A percentile compares a stretch with the other conserved stretches of the same genome.
phyloP scores from a whole-genome alignment of 129 eudicot species.

The Flaveria ramosissima region DNA sequence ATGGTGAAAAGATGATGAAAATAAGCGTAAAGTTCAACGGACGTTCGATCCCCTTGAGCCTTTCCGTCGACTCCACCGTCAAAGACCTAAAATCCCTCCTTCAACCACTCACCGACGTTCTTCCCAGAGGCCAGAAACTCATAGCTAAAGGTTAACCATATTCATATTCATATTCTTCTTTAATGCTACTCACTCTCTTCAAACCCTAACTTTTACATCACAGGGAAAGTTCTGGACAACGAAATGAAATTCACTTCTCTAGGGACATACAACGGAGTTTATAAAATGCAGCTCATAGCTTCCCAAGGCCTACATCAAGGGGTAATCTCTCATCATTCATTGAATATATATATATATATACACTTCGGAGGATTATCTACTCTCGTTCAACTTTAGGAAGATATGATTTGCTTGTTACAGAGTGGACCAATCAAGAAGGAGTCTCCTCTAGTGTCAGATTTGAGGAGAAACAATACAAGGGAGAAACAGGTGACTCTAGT shows the following conservation, averaged over 20 bases:
- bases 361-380: too few species aligned
- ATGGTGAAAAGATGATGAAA: conserved; percentile 4
- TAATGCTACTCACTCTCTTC: not conserved
- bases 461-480: conserved; percentile 7
- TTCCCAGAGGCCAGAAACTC: conserved; percentile 97
- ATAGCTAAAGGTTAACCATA: conserved; percentile 89
- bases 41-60: conserved; percentile 56
- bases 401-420: conserved; percentile 35
- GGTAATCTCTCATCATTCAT: conserved; percentile 38
- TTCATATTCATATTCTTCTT: conserved; percentile 15
- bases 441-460: conserved; percentile 33
- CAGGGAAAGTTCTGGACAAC: conserved; percentile 74
- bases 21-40: conserved; percentile 71
- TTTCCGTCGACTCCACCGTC: conserved; percentile 57
- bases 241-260: conserved; percentile 53
- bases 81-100: conserved; percentile 72
- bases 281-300: conserved; percentile 88
- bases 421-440: conserved; percentile 81
- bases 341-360: too few species aligned
- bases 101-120: conserved; percentile 87
- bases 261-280: conserved; percentile 48
- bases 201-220: not conserved
- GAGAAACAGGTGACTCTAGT: conserved; percentile 39
- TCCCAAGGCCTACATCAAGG: conserved; percentile 96
- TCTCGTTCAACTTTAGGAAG: too few species aligned